phyloP scores from a whole-genome alignment of 495 filamentous ascomycete species.

The Rostrohypoxylon terebratum region DNA sequence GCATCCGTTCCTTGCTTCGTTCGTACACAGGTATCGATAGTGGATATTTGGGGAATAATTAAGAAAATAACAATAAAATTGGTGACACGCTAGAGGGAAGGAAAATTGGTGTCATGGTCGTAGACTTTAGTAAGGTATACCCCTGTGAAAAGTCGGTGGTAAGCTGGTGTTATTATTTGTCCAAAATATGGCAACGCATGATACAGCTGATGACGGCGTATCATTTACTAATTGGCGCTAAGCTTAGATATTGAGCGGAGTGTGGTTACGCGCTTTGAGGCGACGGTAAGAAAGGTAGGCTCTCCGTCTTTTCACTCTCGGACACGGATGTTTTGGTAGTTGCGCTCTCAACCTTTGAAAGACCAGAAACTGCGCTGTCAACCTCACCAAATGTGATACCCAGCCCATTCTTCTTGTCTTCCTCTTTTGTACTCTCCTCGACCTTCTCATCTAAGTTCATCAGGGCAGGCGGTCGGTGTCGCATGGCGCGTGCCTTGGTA shows the following conservation, averaged over 20 bases:
- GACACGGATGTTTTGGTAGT: constrained; percentile 46
- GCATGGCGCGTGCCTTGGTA: constrained; percentile 82
- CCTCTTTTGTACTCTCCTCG: constrained; percentile 48
- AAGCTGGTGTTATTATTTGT: not conserved
- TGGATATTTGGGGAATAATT: constrained; percentile 31
- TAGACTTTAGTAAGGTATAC: not conserved
- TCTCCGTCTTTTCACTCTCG: constrained; percentile 50
- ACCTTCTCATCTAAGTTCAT: constrained; percentile 75
- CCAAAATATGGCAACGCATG: not conserved
- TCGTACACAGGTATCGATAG: constrained; percentile 41
- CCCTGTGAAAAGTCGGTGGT: not conserved
- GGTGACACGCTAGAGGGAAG: constrained; percentile 34
- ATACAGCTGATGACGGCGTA: not conserved
- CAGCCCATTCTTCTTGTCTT: constrained; percentile 55
- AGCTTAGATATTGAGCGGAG: not conserved
- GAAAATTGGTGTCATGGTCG: constrained; percentile 19
- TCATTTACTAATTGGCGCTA: not conserved
- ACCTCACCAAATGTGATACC: constrained; percentile 63
- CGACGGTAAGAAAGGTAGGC: constrained; percentile 32
- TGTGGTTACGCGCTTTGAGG: constrained; percentile 57
- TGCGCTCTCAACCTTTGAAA: constrained; percentile 54
- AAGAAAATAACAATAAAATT: constrained; percentile 15
- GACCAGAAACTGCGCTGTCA: constrained; percentile 62
- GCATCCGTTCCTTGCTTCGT: constrained; percentile 40
- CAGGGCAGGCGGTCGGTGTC: constrained; percentile 86